Base-by-base conservation (phyloP, 2,329 filamentous ascomycete species). In the Aspergillus hortae region DNA sequence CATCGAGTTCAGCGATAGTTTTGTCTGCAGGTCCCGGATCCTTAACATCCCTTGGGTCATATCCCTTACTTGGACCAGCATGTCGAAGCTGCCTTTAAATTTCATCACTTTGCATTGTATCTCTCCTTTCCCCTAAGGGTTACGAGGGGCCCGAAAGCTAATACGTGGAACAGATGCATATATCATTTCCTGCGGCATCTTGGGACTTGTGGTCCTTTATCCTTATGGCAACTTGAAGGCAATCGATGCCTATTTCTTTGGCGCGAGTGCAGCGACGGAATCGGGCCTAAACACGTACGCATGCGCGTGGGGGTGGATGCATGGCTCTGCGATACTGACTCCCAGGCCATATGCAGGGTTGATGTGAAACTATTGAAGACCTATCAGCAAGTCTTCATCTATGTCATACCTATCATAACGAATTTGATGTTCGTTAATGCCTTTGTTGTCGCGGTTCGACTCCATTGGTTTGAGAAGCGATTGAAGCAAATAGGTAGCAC, bases 371-470 rank as follows among this genome's bases (percentile, higher is more conserved):
- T 67, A 1, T 60, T 81, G 17, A 71, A 71, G 53, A 71, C 68
- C 0, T 81, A 80, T 51, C 79, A 82, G 58, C 79, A 82, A 57
- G 55, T 81, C 3, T 76, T 73, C 48, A 59, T 80, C 32, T 82
- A 81, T 58, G 67, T 80, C 44, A 64, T 78, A 14, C 77, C 79
- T 0, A 69, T 79, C 12, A 52, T 81, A 2, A 74, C 72, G 0
- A 80, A 81, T 50, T 52, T 79, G n/a, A 72, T 71, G 1, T 78
- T 80, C 56, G 66, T 81, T 59, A 80, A 80, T 57, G 72, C 76
- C 3, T 47, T 77, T 6, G 74, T 80, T 4, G 76, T 81, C 4
- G 59, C 76, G 7, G 71, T 77, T 0, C 70, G 79, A 0, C 57
- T 81, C 3, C 62, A 68, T 44, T 81, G 77, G 76, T 81, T 81